Evolutionary conservation across 2,329 filamentous ascomycete species (phyloP), one percentile per base, ranked within the genome.

Genomic region (Hypocrella siamensis): DNA sequence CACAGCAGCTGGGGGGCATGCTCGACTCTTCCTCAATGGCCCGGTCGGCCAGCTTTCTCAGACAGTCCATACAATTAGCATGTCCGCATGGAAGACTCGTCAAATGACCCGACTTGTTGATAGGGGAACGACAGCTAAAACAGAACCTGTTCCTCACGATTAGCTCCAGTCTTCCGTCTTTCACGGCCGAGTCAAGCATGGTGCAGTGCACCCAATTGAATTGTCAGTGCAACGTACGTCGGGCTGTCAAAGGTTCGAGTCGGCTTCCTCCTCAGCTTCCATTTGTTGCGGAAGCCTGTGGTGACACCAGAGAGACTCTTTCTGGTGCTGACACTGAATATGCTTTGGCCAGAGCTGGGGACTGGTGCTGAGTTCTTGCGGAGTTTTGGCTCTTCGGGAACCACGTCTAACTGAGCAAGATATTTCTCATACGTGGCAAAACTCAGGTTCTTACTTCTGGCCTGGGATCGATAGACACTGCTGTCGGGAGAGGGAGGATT

Each of bases 1-100:
- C 60, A 46, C 71, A 76, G 45, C 72, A 76, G 34, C 68, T 56
- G 0, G 72, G 71, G 6, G 71, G 72, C 67, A 76, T 74, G 39
- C 63, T 70, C 32, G 63, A 58, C 48, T 76, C 71, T 41, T 74
- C 63, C 11, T 53, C 54, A 25, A 57, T 60, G 16, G 70, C 65
- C 45, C 73, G 65, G 15, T 58, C 57, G 35, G 74, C 58, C 45
- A 76, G 56, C 22, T 63, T 55, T 31, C 55, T 54, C 10, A 76
- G 48, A 40, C 72, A 77, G 30, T 53, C 49, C 24, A 58, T 48
- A 51, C 72, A 76, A 42, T 72, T 73, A 17, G 57, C 64, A 43
- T 77, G 71, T 14, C 63, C 61, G 39, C 72, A 77, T 3, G 65
- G 60, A 4, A 75, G 53, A 30, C 54, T 65, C 36, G 66, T 61